These are phyloP conservation scores for Pyrenula aspistea DNA, from an alignment of 495 filamentous ascomycete species.

Conservation along the genomic window DNA sequence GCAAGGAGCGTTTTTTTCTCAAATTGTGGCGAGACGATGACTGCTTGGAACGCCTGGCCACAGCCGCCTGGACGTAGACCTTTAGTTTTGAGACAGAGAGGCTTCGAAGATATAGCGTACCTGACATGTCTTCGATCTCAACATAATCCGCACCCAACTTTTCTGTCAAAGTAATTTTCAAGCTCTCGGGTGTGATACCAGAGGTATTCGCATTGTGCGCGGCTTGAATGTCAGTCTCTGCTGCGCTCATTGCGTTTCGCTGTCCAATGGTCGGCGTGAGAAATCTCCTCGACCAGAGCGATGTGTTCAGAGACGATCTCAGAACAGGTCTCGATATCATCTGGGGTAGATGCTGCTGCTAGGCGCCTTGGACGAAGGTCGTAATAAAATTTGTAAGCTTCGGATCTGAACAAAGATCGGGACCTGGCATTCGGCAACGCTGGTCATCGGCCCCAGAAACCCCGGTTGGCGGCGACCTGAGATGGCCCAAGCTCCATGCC, in stretches of 20 bases:
- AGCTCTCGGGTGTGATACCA: constrained; percentile 55
- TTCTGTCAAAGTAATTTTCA: constrained; percentile 57
- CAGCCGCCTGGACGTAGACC: constrained; percentile 57
- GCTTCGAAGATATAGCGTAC: constrained; percentile 35
- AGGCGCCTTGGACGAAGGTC: too few species aligned
- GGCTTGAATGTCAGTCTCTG: constrained; percentile 12
- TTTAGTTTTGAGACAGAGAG: neutral
- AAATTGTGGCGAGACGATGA: constrained; percentile 83
- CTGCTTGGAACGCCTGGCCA: constrained; percentile 85
- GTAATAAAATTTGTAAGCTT: neutral
- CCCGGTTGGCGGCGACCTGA: too few species aligned
- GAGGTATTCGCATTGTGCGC: constrained; percentile 24
- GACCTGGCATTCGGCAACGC: too few species aligned
- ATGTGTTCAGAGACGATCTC: neutral
- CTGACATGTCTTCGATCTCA: constrained; percentile 86
- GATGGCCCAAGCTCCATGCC: neutral
- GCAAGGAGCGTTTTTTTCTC: constrained; percentile 77
- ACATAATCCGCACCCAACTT: constrained; percentile 73
- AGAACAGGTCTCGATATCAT: neutral
- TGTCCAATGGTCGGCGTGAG: neutral
- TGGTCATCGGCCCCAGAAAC: too few species aligned
- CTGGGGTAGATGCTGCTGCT: too few species aligned
- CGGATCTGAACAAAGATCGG: too few species aligned
- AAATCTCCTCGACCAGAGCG: neutral
- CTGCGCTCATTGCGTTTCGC: constrained; percentile 3